Base-by-base conservation (phyloP, 306 rosid genomes). In the Vicia villosa region DNA sequence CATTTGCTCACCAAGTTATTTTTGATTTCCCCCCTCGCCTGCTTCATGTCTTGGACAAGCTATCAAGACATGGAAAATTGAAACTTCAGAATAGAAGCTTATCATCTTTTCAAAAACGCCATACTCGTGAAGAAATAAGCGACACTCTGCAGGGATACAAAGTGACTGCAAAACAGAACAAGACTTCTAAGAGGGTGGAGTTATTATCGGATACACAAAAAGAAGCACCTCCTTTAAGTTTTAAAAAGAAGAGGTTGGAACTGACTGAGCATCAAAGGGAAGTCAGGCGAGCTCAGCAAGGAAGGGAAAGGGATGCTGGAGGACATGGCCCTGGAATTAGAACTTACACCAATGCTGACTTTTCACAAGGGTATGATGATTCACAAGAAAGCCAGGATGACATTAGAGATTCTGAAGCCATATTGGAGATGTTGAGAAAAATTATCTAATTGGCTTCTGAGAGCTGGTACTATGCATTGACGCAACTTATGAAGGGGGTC, bases 191-290 rank as follows among this genome's bases (percentile, higher is more conserved):
- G 80, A 86, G 89, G 74, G 84, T 87, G 37, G 89, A 65, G 59
- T 49, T 84, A 54, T 36, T 82, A 62, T 65, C 72, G 47, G 87
- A 78, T 22, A 52, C 74, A 73, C 79, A 74, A 7, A 62, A 60
- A 58, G 81, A 72, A 30, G 64, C 45, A 16, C 68, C 68, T 11
- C 58, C 72, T 36, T 61, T 59, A 10, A 77, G 74, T 69, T 54
- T 66, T 46, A 90, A 81, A 76, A 86, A 79, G 66, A 92, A 80
- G 81, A 83, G 82, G 79, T 50, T 77, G 6, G 92, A 89, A 63
- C 55, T 85, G 50, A 92, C 96, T 0, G 88, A 90, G 74, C 96
- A 83, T 86, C 92, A 92, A 62, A 88, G 76, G 86, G 96, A 93
- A 80, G 91, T 88, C 3, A 73, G 85, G 74, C 64, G 87, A 66